Percentiles rank a stretch among this genome's conserved stretches.
Conservation (phyloP, 2,329 filamentous ascomycete species). For the Taxawa tesnikishii region DNA sequence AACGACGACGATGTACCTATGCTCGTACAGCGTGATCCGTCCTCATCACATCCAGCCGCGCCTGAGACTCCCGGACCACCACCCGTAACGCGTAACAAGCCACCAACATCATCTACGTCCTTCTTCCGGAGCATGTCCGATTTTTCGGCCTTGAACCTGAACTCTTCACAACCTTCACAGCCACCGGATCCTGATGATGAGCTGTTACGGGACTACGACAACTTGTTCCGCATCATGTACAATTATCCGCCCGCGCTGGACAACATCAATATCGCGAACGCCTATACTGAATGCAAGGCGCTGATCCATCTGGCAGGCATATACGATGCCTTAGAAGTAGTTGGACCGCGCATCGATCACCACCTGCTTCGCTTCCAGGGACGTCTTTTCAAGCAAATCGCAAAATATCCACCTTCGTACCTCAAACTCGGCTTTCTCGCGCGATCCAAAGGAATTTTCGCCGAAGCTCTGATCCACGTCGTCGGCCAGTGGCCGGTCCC, state of each 20-base stretch:
- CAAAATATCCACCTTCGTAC: constrained; percentile 89
- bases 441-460: constrained; percentile 64
- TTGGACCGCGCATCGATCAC: constrained; percentile 83
- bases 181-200: constrained; percentile 51
- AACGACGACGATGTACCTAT: constrained; percentile 70
- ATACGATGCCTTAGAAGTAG: constrained; percentile 81
- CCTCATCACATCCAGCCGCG: constrained; percentile 18
- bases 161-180: constrained; percentile 25
- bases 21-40: constrained; percentile 51
- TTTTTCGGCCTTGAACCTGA: constrained; percentile 46
- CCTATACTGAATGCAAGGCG: constrained; percentile 88
- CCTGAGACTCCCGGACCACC: constrained; percentile 28
- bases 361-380: constrained; percentile 87
- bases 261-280: constrained; percentile 76
- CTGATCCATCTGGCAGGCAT: constrained; percentile 82
- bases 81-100: constrained; percentile 48
- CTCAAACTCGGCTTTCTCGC: constrained; percentile 80
- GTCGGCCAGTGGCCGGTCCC: constrained; percentile 87
- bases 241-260: constrained; percentile 78
- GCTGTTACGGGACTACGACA: constrained; percentile 83
- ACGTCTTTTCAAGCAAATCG: constrained; percentile 87
- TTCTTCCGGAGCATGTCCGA: constrained; percentile 88
- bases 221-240: constrained; percentile 91
- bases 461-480: constrained; percentile 77
- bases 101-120: constrained; percentile 47